These are phyloP conservation scores for Spiromastix sp. DNA, from an alignment of 2,329 filamentous ascomycete species.

Conservation along the genomic window DNA sequence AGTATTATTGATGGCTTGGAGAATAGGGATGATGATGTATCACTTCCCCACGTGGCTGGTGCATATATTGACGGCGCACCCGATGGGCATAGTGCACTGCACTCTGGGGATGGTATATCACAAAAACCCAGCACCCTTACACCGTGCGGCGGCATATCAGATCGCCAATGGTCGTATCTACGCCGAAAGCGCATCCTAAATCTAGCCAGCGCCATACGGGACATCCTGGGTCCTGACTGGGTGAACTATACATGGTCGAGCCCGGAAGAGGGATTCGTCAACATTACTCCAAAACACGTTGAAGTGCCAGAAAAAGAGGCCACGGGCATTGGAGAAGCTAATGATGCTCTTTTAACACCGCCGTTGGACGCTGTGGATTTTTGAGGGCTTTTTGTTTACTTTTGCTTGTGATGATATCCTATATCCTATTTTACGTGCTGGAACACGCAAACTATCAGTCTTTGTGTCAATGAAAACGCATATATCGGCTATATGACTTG, in stretches of 20 bases:
- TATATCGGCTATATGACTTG: too few relatives aligned
- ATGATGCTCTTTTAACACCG: slow-evolving; percentile 22
- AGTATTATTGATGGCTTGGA: slow-evolving; percentile 40
- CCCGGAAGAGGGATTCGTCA: slow-evolving; percentile 32
- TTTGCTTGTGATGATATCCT: too few relatives aligned
- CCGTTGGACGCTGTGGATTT: slow-evolving; percentile 20
- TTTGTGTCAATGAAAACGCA: too few relatives aligned
- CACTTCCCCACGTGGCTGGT: background rate
- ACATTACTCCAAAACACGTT: slow-evolving; percentile 19
- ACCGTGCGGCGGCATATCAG: slow-evolving; percentile 26
- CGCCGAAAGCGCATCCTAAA: slow-evolving; percentile 25
- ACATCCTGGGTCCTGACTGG: slow-evolving; percentile 31
- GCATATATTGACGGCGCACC: slow-evolving; percentile 13
- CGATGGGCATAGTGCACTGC: background rate
- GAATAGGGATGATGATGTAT: slow-evolving; percentile 23
- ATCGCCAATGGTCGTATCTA: slow-evolving; percentile 29
- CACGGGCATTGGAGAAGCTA: slow-evolving; percentile 5
- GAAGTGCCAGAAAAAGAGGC: slow-evolving; percentile 15
- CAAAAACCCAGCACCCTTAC: slow-evolving; percentile 19
- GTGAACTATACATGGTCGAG: slow-evolving; percentile 37
- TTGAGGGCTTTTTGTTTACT: background rate
- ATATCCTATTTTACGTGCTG: too few relatives aligned
- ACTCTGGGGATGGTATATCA: slow-evolving; percentile 5
- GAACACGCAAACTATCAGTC: too few relatives aligned
- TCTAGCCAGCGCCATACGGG: slow-evolving; percentile 27